Base-by-base conservation (phyloP, 2,329 filamentous ascomycete genomes). In the Ophiognomonia clavigignenti-juglandacearum region DNA sequence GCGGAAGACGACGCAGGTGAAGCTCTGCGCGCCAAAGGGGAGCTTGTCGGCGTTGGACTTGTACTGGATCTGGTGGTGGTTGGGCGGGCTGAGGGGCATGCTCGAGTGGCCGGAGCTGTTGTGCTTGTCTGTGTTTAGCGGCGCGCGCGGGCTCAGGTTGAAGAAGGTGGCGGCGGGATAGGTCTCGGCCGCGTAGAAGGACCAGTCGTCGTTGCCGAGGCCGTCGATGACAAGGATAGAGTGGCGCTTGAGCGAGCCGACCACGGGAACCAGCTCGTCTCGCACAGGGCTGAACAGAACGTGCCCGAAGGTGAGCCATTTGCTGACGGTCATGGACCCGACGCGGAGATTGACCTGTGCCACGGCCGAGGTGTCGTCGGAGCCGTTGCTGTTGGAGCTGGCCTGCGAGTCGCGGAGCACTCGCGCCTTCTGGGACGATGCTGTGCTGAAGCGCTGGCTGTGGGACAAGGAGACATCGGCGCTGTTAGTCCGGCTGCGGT, bases 171-270 rank as follows among this genome's bases (percentile, higher is more conserved):
- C 84, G 1, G 74, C 73, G 0, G 85, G 84, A 54, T 92, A 92
- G 1, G 86, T 89, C 59, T 91, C 81, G 6, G 88, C 86, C 18
- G 86, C 86, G 56, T 90, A 92, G 62, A 88, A 91, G 0, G 87
- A 91, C 88, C 88, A 93, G 60, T 93, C 88, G 55, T 86, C 82
- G 59, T 90, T 91, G n/a, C 88, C 88, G 24, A 93, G 80, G 5
- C 88, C 88, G 65, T 93, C 88, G 47, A 93, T 76, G 16, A 93
- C 84, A 4, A 93, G 73, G 22, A 93, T 80, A 0, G 79, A 82
- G 47, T 71, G 84, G 45, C 68, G 78, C 68, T 74, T 85, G 66
- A 59, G 67, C 13, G 63, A 68, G 43, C 65, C 69, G 14, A 65
- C 73, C 1, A 74, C 68, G 16, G 78, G 69, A 32, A 78, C 67